Percentiles rank a stretch among this genome's conserved stretches.
Conservation (phyloP, 768 basidiomycete genomes). For the Lactifluus volemus region DNA sequence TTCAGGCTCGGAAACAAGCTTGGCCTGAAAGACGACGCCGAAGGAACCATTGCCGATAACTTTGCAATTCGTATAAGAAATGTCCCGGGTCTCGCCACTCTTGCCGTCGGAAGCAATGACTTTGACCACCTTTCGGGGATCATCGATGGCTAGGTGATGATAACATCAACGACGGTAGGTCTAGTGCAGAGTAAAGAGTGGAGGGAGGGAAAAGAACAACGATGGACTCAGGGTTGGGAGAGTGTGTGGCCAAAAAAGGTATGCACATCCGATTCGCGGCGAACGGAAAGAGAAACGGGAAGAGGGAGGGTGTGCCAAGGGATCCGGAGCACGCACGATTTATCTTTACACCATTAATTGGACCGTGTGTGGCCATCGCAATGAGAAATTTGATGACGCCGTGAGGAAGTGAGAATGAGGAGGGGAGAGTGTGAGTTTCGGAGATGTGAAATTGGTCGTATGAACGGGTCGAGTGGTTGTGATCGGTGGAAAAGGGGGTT, state of each 20-base stretch:
- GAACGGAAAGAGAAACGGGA: constrained; percentile 18
- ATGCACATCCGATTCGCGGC: constrained; percentile 26
- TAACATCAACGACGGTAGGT: constrained; percentile 21
- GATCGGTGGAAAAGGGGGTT: neutral
- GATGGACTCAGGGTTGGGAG: constrained; percentile 10
- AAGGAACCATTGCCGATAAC: constrained; percentile 99
- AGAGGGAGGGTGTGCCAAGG: constrained; percentile 2
- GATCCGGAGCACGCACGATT: constrained; percentile 48
- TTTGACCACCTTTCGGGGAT: constrained; percentile 93
- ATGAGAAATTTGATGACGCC: neutral
- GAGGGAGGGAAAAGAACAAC: neutral
- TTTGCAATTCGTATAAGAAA: constrained; percentile 95
- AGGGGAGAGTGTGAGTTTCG: neutral
- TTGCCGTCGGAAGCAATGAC: constrained; percentile 95
- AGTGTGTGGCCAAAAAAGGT: constrained; percentile 18
- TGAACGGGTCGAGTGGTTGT: neutral
- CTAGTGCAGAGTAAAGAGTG: constrained; percentile 24
- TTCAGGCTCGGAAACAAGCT: constrained; percentile 58
- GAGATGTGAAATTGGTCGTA: constrained; percentile 11
- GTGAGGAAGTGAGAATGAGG: neutral
- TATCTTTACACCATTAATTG: constrained; percentile 79
- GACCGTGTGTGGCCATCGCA: constrained; percentile 57
- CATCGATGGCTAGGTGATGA: constrained; percentile 64
- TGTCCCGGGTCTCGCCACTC: constrained; percentile 76
- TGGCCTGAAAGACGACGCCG: constrained; percentile 96